Evolutionary conservation across 1,284 basidiomycete genomes (phyloP).

Genomic region (Schizophyllum commune): DNA sequence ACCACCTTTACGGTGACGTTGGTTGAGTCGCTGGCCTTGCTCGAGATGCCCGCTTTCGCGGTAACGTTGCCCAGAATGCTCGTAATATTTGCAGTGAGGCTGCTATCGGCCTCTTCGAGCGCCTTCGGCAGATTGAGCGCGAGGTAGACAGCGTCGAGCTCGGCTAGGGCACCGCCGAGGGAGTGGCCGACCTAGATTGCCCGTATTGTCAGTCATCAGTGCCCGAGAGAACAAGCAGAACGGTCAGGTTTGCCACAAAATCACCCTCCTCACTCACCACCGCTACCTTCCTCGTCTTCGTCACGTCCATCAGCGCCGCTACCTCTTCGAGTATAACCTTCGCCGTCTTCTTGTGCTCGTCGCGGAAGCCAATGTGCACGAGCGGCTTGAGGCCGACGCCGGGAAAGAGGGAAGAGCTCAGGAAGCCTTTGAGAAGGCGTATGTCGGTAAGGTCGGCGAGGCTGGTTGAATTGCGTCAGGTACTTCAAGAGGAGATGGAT

Average conservation of each 20-base stretch:
- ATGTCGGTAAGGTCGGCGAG: constrained; percentile 41
- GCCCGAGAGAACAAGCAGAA: too few relatives aligned
- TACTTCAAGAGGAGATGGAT: neutral
- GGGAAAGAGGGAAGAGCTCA: constrained; percentile 41
- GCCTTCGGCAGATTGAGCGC: constrained; percentile 29
- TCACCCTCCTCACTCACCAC: neutral
- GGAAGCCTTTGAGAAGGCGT: constrained; percentile 26
- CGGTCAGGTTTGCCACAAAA: too few relatives aligned
- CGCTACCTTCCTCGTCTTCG: constrained; percentile 4
- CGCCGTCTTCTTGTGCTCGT: constrained; percentile 36
- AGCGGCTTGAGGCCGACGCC: constrained; percentile 29
- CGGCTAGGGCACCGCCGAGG: constrained; percentile 45
- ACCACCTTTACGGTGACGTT: constrained; percentile 32
- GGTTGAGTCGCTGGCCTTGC: constrained; percentile 2
- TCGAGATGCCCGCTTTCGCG: neutral
- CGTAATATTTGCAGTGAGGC: too few relatives aligned
- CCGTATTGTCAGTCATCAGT: too few relatives aligned
- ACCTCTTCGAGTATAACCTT: constrained; percentile 30
- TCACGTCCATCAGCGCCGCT: constrained; percentile 25
- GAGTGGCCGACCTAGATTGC: constrained; percentile 33
- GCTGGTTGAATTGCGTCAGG: constrained; percentile 14
- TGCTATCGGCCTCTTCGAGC: neutral
- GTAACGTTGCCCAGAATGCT: too few relatives aligned
- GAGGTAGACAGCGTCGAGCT: constrained; percentile 45
- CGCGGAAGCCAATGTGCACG: constrained; percentile 42